Percentiles rank a stretch among this genome's conserved stretches.
Conservation (phyloP, 1,284 basidiomycete species). For the Phellinidium pouzarii region DNA sequence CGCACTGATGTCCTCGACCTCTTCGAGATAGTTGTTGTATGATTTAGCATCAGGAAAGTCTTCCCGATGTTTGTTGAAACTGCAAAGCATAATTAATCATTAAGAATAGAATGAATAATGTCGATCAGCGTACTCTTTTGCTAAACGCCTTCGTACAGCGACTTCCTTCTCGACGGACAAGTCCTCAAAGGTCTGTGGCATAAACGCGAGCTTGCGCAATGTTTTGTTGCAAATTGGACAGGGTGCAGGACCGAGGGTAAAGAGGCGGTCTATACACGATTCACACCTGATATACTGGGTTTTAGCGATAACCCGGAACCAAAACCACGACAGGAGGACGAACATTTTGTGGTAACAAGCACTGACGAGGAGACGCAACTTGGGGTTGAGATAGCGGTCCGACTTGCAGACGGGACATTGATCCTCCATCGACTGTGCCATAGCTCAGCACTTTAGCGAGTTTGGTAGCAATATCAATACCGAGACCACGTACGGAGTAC, state of each 20-base stretch:
- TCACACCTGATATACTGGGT: conserved; percentile 48
- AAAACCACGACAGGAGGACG: conserved; percentile 21
- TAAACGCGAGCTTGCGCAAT: conserved; percentile 91
- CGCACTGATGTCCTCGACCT: conserved; percentile 92
- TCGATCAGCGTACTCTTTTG: conserved; percentile 71
- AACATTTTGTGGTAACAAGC: conserved; percentile 99
- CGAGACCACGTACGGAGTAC: conserved; percentile 57
- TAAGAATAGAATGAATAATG: background rate
- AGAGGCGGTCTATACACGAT: conserved; percentile 94
- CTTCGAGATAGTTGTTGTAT: conserved; percentile 97
- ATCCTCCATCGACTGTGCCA: conserved; percentile 77
- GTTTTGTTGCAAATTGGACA: conserved; percentile 91
- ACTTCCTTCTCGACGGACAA: conserved; percentile 96
- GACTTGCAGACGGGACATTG: conserved; percentile 97
- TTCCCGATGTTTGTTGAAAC: conserved; percentile 85
- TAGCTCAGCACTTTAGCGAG: conserved; percentile 12
- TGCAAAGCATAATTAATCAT: conserved; percentile 1
- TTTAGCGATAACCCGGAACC: background rate
- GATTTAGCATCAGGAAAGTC: conserved; percentile 79
- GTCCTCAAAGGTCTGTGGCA: conserved; percentile 96
- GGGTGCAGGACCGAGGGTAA: conserved; percentile 92
- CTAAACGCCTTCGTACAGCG: conserved; percentile 77
- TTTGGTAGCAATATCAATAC: background rate
- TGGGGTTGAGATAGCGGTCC: conserved; percentile 93
- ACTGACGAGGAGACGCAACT: conserved; percentile 89